Evolutionary conservation across 2,329 filamentous ascomycete genomes (phyloP), one percentile per base, ranked within the genome.

Genomic region (Colletotrichum spinosum): DNA sequence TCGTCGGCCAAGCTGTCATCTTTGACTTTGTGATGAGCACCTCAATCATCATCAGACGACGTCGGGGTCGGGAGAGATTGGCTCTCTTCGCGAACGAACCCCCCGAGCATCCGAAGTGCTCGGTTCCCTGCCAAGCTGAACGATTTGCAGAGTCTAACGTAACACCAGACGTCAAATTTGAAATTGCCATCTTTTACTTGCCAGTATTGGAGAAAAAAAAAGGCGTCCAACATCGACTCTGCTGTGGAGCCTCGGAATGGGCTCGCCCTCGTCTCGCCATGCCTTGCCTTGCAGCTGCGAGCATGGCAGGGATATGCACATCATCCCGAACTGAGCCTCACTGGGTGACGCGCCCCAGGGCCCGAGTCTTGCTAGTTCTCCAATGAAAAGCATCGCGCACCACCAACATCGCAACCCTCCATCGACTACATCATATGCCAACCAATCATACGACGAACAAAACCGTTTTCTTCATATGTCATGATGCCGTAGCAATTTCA

Each of bases 301-400:
- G 55, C 46, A 58, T 50, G 39, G 39, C 39, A 37, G 61, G 51
- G 45, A 62, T 46, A 62, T 65, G 62, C 58, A 65, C 62, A 65
- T 62, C 62, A 65, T 65, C 58, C 57, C 62, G 58, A 34, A 56
- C 62, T 62, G 62, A 65, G 62, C 62, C 62, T 65, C 62, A 62
- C 37, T 62, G 62, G 62, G 34, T 65, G 62, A 65, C 62, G 62
- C 52, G 58, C 58, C 59, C 51, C 37, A 15, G 25, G 25, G 25
- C 25, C 25, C 25, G 25, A 25, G 25, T 25, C 4, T 25, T 25
- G 25, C 25, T 25, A 25, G 25, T 25, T 25, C 25, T 25, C 25
- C 25, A 25, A 25, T 25, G 25, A 25, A 25, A 25, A 25, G 25
- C 25, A 25, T 25, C 25, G 25, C 4, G 25, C 25, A 25, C 25